Evolutionary conservation across 2,329 filamentous ascomycete species (phyloP).

Genomic region (Acarospora socialis): DNA sequence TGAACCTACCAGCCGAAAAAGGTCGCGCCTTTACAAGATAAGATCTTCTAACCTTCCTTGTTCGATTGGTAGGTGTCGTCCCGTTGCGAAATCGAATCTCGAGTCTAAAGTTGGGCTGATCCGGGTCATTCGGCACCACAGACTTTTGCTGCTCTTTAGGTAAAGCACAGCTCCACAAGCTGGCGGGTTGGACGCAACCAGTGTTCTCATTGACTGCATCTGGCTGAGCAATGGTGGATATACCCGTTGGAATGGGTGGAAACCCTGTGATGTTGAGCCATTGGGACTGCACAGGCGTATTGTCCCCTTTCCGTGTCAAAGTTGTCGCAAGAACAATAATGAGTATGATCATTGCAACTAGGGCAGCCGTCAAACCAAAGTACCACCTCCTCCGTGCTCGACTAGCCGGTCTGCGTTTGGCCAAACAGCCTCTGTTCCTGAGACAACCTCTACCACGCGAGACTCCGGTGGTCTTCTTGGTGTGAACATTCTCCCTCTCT

Average conservation of each 20-base stretch:
- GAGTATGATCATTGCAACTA: slow-evolving; percentile 43
- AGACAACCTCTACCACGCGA: slow-evolving; percentile 55
- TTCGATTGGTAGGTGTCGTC: slow-evolving; percentile 29
- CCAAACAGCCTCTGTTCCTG: slow-evolving; percentile 49
- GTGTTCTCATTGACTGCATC: slow-evolving; percentile 49
- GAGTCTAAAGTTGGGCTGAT: slow-evolving; percentile 66
- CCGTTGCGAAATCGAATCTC: slow-evolving; percentile 52
- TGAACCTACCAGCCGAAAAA: slow-evolving; percentile 20
- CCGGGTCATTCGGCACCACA: slow-evolving; percentile 46
- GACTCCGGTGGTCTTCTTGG: slow-evolving; percentile 42
- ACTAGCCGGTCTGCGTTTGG: slow-evolving; percentile 47
- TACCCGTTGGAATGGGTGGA: slow-evolving; percentile 72
- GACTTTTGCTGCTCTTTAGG: slow-evolving; percentile 61
- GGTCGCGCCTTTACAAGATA: slow-evolving; percentile 11
- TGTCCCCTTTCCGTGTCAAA: slow-evolving; percentile 34
- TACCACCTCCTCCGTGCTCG: slow-evolving; percentile 52
- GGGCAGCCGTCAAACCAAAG: slow-evolving; percentile 34
- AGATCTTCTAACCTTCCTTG: slow-evolving; percentile 15
- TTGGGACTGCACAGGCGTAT: slow-evolving; percentile 33
- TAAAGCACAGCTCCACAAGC: slow-evolving; percentile 74
- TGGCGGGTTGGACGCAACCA: slow-evolving; percentile 56
- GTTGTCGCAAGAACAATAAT: slow-evolving; percentile 44
- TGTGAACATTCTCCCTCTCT: slow-evolving; percentile 53
- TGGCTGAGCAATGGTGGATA: slow-evolving; percentile 63
- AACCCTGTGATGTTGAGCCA: slow-evolving; percentile 82